Base-by-base conservation (phyloP, 257 asterid genomes). In the Solanum commersonii region DNA sequence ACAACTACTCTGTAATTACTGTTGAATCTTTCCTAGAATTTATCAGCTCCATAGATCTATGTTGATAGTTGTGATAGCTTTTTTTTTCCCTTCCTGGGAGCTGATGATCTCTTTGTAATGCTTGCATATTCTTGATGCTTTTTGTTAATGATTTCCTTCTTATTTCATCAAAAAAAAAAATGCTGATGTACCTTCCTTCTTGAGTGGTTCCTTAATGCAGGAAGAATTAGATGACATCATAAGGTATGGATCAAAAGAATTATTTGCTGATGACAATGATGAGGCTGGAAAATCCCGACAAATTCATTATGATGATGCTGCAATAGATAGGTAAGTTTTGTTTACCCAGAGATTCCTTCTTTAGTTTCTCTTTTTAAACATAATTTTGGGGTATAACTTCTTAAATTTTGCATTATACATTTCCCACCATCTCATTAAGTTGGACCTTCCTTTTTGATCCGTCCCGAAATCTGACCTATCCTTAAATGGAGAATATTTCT, bases 181-280 rank as follows among this genome's bases (percentile, higher is more conserved):
- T 74, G 18, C 31, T 74, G 82, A 74, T 35, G 82, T 74, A 35
- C 82, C 82, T 74, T 74, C 49, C 82, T 10, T 74, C 52, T 35
- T 35, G 82, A 74, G 82, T 74, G 82, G 52, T 59, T 85, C 89
- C 87, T 77, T 88, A 76, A 82, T 90, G 91, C 94, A 97, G 99
- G 99, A 97, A 90, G 98, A 97, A 90, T 89, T 97, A 72, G 99
- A 97, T 92, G 99, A 95, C 90, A 97, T 97, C 89, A 96, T 97
- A 89, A 94, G 97, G 88, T 97, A 96, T 87, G 99, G 99, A 38
- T 94, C 99, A 70, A 94, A 94, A 92, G 99, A 97, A 94, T 90
- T 97, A 87, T 97, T 97, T 93, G 98, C 96, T 83, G 99, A 96
- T 93, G 99, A 95, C 74, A 96, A 90, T 86, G 99, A 97, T 35